These are phyloP conservation scores for Malassezia japonica DNA, from an alignment of 1,284 basidiomycete species.

Conservation along the genomic window DNA sequence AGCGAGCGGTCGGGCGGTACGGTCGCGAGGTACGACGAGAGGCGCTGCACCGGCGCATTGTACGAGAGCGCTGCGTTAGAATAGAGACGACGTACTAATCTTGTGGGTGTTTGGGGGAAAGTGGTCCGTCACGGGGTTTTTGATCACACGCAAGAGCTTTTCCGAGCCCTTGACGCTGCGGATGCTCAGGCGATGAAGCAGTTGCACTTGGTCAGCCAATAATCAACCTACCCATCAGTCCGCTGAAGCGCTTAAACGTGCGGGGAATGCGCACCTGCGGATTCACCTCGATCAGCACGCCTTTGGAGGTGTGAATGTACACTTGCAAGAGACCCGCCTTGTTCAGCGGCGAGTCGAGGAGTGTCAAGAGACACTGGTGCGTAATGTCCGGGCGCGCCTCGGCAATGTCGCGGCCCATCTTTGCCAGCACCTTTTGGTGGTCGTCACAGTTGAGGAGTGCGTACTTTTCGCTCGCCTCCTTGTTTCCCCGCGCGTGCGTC, in stretches of 20 bases:
- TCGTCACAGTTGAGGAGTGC: conserved; percentile 97
- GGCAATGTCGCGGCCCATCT: conserved; percentile 93
- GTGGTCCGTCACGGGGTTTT: conserved; percentile 93
- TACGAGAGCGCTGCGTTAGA: conserved; percentile 63
- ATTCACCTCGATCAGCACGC: conserved; percentile 96
- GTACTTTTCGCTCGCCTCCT: conserved; percentile 64
- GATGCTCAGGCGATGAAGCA: conserved; percentile 90
- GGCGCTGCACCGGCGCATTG: conserved; percentile 71
- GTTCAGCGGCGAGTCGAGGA: conserved; percentile 95
- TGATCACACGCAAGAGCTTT: conserved; percentile 92
- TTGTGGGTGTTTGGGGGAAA: conserved; percentile 91
- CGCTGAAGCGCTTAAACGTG: conserved; percentile 97
- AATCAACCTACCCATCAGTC: conserved; percentile 61
- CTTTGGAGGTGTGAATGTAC: conserved; percentile 94
- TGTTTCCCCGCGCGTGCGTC: conserved; percentile 45
- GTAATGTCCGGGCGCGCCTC: conserved; percentile 97
- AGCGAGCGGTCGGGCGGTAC: conserved; percentile 77
- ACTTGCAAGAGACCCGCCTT: conserved; percentile 94
- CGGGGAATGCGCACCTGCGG: conserved; percentile 92
- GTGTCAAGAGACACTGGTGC: conserved; percentile 93
- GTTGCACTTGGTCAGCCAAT: conserved; percentile 60
- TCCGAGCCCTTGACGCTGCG: conserved; percentile 91
- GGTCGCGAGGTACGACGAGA: conserved; percentile 71
- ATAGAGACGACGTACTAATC: conserved; percentile 51
- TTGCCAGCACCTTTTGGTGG: conserved; percentile 94